Evolutionary conservation across 495 filamentous ascomycete genomes (phyloP).

Genomic region (Aspergillus haitiensis): DNA sequence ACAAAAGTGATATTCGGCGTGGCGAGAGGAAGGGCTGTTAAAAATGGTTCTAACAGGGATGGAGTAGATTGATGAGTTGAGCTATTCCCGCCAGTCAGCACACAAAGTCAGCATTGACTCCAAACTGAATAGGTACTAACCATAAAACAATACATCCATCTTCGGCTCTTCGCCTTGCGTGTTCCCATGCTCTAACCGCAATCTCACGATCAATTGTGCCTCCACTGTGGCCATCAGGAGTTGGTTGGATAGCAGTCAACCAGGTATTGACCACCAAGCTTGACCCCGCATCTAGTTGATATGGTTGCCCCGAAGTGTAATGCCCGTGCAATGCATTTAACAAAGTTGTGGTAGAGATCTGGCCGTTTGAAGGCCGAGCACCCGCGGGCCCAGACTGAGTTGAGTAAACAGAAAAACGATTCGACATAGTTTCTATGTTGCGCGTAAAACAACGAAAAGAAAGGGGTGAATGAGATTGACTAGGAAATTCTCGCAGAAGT

Average conservation of each 20-base stretch:
- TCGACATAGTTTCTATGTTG: constrained; percentile 56
- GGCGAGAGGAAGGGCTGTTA: constrained; percentile 73
- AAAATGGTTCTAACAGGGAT: constrained; percentile 77
- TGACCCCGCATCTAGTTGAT: constrained; percentile 84
- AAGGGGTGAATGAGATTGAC: background rate
- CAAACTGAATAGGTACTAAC: constrained; percentile 47
- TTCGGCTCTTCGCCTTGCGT: constrained; percentile 90
- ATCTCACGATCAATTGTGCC: constrained; percentile 79
- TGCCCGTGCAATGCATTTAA: constrained; percentile 88
- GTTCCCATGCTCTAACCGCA: constrained; percentile 88
- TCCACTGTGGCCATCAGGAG: constrained; percentile 64
- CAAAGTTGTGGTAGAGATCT: constrained; percentile 89
- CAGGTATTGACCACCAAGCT: constrained; percentile 95
- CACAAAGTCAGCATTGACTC: background rate
- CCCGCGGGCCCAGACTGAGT: constrained; percentile 58
- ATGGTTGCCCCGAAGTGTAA: constrained; percentile 78
- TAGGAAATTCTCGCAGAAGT: background rate
- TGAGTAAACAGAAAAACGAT: constrained; percentile 86
- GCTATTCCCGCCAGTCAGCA: constrained; percentile 40
- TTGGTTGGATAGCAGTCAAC: constrained; percentile 70
- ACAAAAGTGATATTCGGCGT: constrained; percentile 72
- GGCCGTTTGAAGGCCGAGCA: constrained; percentile 63
- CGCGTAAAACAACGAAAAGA: constrained; percentile 1
- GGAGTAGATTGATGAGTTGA: constrained; percentile 88
- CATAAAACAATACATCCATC: constrained; percentile 91